Conservation (phyloP, 2,329 filamentous ascomycete genomes). For the Penicillium polonicum region DNA sequence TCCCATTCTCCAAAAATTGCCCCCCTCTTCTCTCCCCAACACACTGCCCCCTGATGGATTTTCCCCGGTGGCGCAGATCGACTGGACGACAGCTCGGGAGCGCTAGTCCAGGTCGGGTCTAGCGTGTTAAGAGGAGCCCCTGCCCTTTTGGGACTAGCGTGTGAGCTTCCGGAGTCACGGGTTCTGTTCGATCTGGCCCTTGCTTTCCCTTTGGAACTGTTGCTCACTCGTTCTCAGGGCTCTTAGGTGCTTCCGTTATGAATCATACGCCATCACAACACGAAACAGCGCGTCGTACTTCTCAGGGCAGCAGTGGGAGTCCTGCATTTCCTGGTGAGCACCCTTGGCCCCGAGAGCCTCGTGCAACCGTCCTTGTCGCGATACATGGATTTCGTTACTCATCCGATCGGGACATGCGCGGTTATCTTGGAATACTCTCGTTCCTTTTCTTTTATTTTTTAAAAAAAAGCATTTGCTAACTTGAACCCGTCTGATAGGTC, state of each 20-base stretch:
- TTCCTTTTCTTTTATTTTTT: background rate
- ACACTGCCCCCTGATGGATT: conserved; percentile 15
- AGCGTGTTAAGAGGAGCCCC: conserved; percentile 18
- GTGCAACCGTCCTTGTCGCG: conserved; percentile 9
- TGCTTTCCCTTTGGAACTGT: conserved; percentile 23
- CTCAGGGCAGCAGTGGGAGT: conserved; percentile 39
- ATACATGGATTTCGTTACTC: conserved; percentile 3
- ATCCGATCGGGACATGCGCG: conserved; percentile 1
- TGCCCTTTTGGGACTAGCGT: conserved; percentile 31
- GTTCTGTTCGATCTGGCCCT: conserved; percentile 26
- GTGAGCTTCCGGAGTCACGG: conserved; percentile 38
- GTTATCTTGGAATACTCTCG: background rate
- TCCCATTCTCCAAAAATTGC: background rate
- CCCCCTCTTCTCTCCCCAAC: conserved; percentile 1
- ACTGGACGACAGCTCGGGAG: conserved; percentile 34
- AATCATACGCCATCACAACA: conserved; percentile 30
- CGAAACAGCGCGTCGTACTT: conserved; percentile 36
- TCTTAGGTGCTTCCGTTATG: conserved; percentile 34
- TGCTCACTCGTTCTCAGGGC: conserved; percentile 19
- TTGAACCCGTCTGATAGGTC: conserved; percentile 18
- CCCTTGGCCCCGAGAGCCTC: conserved; percentile 14
- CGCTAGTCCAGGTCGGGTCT: conserved; percentile 33
- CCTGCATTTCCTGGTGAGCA: conserved; percentile 41
- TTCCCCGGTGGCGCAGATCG: conserved; percentile 31
- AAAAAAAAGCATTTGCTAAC: conserved; percentile 5